These are phyloP conservation scores for Calocybe cyanea DNA, from an alignment of 768 basidiomycete genomes.

Conservation along the genomic window DNA sequence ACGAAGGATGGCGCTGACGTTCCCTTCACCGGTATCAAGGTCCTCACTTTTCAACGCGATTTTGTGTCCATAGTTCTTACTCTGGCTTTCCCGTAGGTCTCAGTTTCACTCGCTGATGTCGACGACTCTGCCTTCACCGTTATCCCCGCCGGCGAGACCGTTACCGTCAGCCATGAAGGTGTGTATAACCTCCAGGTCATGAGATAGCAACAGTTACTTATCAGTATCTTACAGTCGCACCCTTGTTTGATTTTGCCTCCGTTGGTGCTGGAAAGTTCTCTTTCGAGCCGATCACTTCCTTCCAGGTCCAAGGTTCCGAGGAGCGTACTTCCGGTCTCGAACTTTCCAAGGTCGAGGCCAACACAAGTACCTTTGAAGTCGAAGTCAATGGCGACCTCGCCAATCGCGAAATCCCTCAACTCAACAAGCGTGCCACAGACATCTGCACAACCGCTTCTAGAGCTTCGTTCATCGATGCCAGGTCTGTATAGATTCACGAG, in stretches of 20 bases:
- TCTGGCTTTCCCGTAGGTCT: no score
- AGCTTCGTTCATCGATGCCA: slow-evolving; percentile 36
- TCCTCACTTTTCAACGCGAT: slow-evolving; percentile 8
- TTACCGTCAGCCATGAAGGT: slow-evolving; percentile 38
- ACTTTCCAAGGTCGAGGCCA: slow-evolving; percentile 25
- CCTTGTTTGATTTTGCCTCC: slow-evolving; percentile 39
- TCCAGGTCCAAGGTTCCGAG: slow-evolving; percentile 27
- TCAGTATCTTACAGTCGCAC: slow-evolving; percentile 25
- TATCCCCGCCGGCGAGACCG: slow-evolving; percentile 36
- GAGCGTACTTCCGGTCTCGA: slow-evolving; percentile 13
- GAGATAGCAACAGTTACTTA: not conserved
- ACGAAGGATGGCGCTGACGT: slow-evolving; percentile 37
- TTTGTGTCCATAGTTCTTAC: not conserved
- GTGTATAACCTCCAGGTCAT: not conserved
- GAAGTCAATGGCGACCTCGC: slow-evolving; percentile 32
- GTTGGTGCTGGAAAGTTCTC: slow-evolving; percentile 36
- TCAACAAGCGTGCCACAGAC: slow-evolving; percentile 34
- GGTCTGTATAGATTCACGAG: slow-evolving; percentile 18
- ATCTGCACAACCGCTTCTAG: slow-evolving; percentile 32
- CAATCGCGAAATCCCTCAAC: slow-evolving; percentile 25
- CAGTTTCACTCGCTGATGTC: slow-evolving; percentile 30
- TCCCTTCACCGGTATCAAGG: slow-evolving; percentile 42
- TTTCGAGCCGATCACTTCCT: slow-evolving; percentile 35
- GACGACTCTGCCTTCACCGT: slow-evolving; percentile 36
- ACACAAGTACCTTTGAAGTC: slow-evolving; percentile 26